Conservation (phyloP, 345 rosid genomes). For the Dipteronia sinensis region DNA sequence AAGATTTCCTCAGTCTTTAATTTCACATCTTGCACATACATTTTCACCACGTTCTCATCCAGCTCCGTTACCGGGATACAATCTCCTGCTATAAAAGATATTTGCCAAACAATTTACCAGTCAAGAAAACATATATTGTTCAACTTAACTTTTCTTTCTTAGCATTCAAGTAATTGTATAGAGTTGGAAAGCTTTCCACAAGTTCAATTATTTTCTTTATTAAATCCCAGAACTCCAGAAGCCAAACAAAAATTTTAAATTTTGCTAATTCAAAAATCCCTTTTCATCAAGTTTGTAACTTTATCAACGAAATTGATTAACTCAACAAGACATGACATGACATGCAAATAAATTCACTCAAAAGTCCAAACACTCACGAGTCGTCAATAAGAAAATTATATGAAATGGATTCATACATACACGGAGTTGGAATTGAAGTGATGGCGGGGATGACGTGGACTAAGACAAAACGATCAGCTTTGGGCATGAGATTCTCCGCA, state of each 20-base stretch:
- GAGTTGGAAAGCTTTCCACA: too few species aligned
- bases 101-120: neutral
- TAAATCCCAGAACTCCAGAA: neutral
- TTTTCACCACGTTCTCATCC: slow-evolving; percentile 64
- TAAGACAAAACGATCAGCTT: slow-evolving; percentile 57
- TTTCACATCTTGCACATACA: slow-evolving; percentile 65
- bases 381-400: neutral
- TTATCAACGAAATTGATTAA: neutral
- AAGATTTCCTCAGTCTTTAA: slow-evolving; percentile 48
- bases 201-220: too few species aligned
- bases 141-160: too few species aligned
- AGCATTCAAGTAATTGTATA: neutral
- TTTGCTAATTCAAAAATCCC: neutral
- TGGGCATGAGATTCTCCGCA: slow-evolving; percentile 48
- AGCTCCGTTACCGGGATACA: slow-evolving; percentile 60
- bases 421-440: slow-evolving; percentile 69
- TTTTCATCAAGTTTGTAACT: neutral
- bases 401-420: slow-evolving; percentile 34
- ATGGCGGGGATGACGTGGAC: slow-evolving; percentile 76
- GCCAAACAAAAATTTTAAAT: neutral
- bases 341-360: neutral
- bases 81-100: slow-evolving; percentile 50
- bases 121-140: neutral
- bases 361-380: neutral
- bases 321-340: neutral